Conservation (phyloP, 2,329 filamentous ascomycete species). For the Clarireedia hainanense region DNA sequence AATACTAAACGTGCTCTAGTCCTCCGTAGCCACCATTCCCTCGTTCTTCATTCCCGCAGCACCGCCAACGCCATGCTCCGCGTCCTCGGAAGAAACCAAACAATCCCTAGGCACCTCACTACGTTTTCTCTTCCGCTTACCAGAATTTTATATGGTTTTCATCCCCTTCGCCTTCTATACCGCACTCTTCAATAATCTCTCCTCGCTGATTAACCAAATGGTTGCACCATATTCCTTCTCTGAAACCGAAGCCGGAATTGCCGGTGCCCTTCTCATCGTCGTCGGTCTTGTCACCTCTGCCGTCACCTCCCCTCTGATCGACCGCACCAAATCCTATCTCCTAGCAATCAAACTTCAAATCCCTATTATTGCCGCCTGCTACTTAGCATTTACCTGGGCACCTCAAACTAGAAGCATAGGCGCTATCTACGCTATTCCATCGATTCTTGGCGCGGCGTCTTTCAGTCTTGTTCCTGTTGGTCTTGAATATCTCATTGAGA, state of each 20-base stretch:
- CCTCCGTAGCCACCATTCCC: constrained; percentile 59
- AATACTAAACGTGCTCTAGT: constrained; percentile 31
- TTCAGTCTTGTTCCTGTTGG: constrained; percentile 79
- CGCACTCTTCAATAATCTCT: constrained; percentile 88
- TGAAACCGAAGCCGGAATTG: constrained; percentile 81
- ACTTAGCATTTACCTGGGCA: constrained; percentile 77
- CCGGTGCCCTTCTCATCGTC: constrained; percentile 80
- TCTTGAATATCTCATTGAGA: constrained; percentile 79
- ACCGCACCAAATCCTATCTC: constrained; percentile 75
- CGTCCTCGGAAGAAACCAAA: constrained; percentile 50
- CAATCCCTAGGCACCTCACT: constrained; percentile 43
- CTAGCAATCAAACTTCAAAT: constrained; percentile 64
- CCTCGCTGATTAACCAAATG: constrained; percentile 83
- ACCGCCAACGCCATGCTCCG: constrained; percentile 70
- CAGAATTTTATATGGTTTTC: constrained; percentile 73
- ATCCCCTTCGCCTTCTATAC: constrained; percentile 80
- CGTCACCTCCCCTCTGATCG: constrained; percentile 71
- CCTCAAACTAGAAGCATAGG: constrained; percentile 48
- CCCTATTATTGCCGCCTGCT: constrained; percentile 64
- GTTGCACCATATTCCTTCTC: constrained; percentile 77
- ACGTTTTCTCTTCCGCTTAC: constrained; percentile 46
- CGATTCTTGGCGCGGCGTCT: constrained; percentile 67
- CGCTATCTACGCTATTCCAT: constrained; percentile 68
- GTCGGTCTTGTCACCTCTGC: constrained; percentile 75
- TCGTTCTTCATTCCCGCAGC: constrained; percentile 71